These are phyloP conservation scores for Ceratocystis alfenasii DNA, from an alignment of 2,329 filamentous ascomycete species.

Conservation along the genomic window DNA sequence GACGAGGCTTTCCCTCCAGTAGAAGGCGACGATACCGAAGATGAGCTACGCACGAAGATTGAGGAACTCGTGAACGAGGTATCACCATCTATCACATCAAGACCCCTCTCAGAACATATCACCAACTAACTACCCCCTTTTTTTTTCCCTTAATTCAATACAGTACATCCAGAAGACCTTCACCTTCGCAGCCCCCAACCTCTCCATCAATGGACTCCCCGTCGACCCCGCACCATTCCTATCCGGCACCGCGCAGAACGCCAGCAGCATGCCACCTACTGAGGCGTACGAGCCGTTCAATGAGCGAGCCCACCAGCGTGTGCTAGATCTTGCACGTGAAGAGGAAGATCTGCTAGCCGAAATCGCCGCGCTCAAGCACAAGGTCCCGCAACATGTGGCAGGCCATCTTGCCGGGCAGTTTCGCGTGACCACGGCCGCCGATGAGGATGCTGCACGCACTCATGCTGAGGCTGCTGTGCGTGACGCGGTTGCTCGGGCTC, in stretches of 20 bases:
- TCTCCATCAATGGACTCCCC: constrained; percentile 50
- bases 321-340: constrained; percentile 48
- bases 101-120: background rate
- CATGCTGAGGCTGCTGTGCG: constrained; percentile 24
- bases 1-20: constrained; percentile 56
- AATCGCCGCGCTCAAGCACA: constrained; percentile 48
- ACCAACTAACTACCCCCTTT: background rate
- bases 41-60: constrained; percentile 47
- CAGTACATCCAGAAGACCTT: constrained; percentile 54
- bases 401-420: constrained; percentile 33
- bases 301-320: constrained; percentile 44
- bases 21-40: constrained; percentile 34
- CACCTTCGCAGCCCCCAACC: constrained; percentile 45
- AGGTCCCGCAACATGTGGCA: constrained; percentile 38
- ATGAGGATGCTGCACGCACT: constrained; percentile 36
- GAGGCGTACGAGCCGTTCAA: constrained; percentile 49
- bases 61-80: constrained; percentile 50
- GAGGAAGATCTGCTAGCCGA: constrained; percentile 54
- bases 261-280: constrained; percentile 26
- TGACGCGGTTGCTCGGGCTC: constrained; percentile 24
- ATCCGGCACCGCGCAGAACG: constrained; percentile 24
- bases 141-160: background rate
- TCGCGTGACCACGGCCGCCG: constrained; percentile 33
- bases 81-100: constrained; percentile 19
- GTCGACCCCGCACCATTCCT: constrained; percentile 35